Percentiles rank a stretch among this genome's conserved stretches.
phyloP scores from a whole-genome alignment of 441 rosid species.

The Gossypium trilobum region DNA sequence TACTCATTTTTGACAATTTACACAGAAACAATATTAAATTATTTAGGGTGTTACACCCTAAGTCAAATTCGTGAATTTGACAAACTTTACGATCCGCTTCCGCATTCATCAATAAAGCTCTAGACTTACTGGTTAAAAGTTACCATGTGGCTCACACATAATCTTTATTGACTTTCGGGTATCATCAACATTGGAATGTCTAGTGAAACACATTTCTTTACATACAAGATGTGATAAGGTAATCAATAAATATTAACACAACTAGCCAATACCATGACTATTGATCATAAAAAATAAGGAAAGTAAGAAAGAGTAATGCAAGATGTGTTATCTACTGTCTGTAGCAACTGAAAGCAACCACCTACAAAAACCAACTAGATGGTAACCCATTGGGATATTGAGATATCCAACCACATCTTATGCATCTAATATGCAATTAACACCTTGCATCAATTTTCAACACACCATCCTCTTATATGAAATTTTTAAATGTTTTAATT shows the following conservation, averaged over 20 bases:
- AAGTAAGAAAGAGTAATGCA: background rate
- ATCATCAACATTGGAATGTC: background rate
- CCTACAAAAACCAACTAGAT: conserved; percentile 59
- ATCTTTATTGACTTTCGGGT: background rate
- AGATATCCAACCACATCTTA: conserved; percentile 4
- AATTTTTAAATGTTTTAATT: background rate
- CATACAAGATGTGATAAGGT: background rate
- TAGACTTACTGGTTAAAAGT: background rate
- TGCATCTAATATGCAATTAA: background rate
- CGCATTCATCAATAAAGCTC: background rate
- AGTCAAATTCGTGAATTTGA: too few species aligned
- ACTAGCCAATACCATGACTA: background rate
- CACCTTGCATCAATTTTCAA: background rate
- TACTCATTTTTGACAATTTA: too few species aligned
- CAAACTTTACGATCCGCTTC: too few species aligned
- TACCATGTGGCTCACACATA: background rate
- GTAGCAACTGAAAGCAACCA: too few species aligned
- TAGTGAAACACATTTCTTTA: background rate
- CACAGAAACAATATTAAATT: too few species aligned
- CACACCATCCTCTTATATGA: background rate
- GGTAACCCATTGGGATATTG: conserved; percentile 72
- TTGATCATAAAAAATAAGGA: background rate
- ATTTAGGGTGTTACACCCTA: too few species aligned
- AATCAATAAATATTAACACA: background rate
- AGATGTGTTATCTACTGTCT: conserved; percentile 41